Percentiles rank a stretch among this genome's conserved stretches.
Evolutionary conservation across 116 monocot genomes (phyloP).

Genomic region (Dioscorea cayenensis): DNA sequence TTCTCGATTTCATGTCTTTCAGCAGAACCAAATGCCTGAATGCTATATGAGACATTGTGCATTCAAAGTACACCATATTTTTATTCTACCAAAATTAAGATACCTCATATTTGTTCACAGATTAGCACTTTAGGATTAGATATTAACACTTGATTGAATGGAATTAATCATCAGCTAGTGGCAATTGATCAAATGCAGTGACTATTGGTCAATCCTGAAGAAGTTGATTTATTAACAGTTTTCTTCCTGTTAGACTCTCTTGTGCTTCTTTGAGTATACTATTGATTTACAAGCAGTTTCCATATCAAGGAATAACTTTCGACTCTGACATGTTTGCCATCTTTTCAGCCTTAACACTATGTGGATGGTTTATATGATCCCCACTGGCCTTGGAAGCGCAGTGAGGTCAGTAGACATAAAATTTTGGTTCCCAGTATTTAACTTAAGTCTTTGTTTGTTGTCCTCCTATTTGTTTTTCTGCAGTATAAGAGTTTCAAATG

Average conservation of each 20-base stretch:
- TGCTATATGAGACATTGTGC: no score
- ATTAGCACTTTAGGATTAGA: no score
- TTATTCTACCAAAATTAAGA: no score
- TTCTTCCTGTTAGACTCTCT: neutral
- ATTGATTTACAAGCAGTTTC: neutral
- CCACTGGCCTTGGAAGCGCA: constrained; percentile 47
- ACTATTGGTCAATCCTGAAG: no score
- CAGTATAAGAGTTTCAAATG: constrained; percentile 22
- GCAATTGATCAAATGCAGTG: no score
- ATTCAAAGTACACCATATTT: no score
- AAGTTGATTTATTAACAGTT: neutral
- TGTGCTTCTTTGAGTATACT: neutral
- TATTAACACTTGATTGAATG: no score
- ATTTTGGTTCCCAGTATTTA: neutral
- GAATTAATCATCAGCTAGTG: no score
- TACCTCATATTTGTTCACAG: no score
- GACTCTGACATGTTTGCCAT: neutral
- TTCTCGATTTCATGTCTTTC: neutral
- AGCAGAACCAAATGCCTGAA: neutral
- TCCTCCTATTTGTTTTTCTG: constrained; percentile 14
- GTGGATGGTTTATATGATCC: constrained; percentile 56
- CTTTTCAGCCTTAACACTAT: constrained; percentile 53
- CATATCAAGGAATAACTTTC: neutral
- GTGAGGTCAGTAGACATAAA: constrained; percentile 24
- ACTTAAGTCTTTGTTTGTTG: neutral